Evolutionary conservation across 495 filamentous ascomycete genomes (phyloP).

Genomic region (Penicillium steckii): DNA sequence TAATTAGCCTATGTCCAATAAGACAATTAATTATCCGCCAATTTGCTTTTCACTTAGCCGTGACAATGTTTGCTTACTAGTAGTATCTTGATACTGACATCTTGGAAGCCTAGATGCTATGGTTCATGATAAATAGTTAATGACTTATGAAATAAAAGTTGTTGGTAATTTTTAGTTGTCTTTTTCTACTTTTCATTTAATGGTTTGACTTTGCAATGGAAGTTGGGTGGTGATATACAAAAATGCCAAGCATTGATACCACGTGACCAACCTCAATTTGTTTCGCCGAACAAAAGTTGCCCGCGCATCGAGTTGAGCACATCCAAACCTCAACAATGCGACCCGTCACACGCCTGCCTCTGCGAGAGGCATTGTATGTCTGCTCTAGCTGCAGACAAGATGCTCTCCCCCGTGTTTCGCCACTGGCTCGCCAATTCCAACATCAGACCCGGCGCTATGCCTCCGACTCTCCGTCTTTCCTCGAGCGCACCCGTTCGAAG

Average conservation of each 20-base stretch:
- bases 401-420: slow-evolving; percentile 36
- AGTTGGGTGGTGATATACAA: neutral
- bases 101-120: too few relatives aligned
- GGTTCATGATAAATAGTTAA: too few relatives aligned
- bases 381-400: slow-evolving; percentile 45
- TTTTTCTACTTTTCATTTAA: too few relatives aligned
- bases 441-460: slow-evolving; percentile 32
- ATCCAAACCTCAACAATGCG: slow-evolving; percentile 38
- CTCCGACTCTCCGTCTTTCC: slow-evolving; percentile 37
- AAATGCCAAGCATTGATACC: slow-evolving; percentile 15
- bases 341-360: slow-evolving; percentile 36
- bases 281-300: slow-evolving; percentile 24
- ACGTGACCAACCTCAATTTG: slow-evolving; percentile 31
- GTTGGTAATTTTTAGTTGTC: too few relatives aligned
- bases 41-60: too few relatives aligned
- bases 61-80: too few relatives aligned
- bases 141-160: too few relatives aligned
- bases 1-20: too few relatives aligned
- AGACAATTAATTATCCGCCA: too few relatives aligned
- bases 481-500: slow-evolving; percentile 50
- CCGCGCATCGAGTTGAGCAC: slow-evolving; percentile 5
- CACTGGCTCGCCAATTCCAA: slow-evolving; percentile 37
- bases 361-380: slow-evolving; percentile 42
- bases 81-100: too few relatives aligned
- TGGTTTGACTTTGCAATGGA: too few relatives aligned